phyloP scores from a whole-genome alignment of 306 rosid genomes.

The Benincasa hispida region DNA sequence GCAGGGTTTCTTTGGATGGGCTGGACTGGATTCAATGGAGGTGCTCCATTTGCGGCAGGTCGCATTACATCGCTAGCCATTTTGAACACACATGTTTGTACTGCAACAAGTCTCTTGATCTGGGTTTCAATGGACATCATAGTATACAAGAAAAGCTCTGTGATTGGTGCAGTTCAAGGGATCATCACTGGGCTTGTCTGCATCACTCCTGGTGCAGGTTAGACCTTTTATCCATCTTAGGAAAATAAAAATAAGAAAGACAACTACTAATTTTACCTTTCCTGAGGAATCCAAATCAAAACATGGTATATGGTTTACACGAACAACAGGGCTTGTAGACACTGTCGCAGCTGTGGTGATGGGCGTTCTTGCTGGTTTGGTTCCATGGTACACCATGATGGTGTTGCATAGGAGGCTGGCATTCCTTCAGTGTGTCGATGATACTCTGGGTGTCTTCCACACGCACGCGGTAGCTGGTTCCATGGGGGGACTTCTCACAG shows the following conservation, averaged over 20 bases:
- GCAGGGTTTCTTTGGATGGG: slow-evolving; percentile 77
- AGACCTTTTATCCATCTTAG: background rate
- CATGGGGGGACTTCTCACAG: slow-evolving; percentile 53
- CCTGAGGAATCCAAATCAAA: background rate
- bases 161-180: slow-evolving; percentile 65
- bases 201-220: slow-evolving; percentile 81
- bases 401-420: slow-evolving; percentile 36
- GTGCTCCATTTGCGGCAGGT: slow-evolving; percentile 48
- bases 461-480: slow-evolving; percentile 65
- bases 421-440: slow-evolving; percentile 52
- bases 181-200: slow-evolving; percentile 80
- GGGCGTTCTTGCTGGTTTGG: slow-evolving; percentile 29
- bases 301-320: background rate
- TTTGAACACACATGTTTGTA: slow-evolving; percentile 54
- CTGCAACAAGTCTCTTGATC: slow-evolving; percentile 58
- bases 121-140: slow-evolving; percentile 65
- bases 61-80: slow-evolving; percentile 39
- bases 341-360: slow-evolving; percentile 30
- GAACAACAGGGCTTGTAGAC: slow-evolving; percentile 26
- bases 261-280: background rate
- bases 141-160: slow-evolving; percentile 46
- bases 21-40: slow-evolving; percentile 82
- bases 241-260: background rate
- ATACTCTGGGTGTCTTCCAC: slow-evolving; percentile 62
- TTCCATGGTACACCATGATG: slow-evolving; percentile 71